A percentile compares a stretch with the other conserved stretches of the same genome.
Conservation (phyloP, 208 protist genomes). For the Polymyxa betae region DNA sequence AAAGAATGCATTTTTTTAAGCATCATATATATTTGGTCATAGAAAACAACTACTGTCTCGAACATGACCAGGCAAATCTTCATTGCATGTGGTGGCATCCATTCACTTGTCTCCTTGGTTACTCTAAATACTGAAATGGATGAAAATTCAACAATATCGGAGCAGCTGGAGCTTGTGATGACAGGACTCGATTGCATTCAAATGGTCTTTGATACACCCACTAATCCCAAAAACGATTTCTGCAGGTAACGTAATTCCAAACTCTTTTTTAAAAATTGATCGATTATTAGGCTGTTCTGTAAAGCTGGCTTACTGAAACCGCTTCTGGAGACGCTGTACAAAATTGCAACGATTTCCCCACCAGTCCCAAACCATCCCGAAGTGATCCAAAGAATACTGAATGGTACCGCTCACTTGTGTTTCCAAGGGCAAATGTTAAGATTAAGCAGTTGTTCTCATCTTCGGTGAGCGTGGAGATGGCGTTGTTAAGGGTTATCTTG, state of each 20-base stretch:
- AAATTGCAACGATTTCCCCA: neutral
- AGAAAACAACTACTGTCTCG: neutral
- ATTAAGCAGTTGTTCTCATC: neutral
- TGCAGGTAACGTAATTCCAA: neutral
- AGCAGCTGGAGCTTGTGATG: conserved; percentile 1
- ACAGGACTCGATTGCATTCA: conserved; percentile 55
- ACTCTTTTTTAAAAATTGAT: neutral
- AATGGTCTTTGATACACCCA: conserved; percentile 56
- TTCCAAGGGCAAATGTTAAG: neutral
- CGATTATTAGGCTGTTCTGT: neutral
- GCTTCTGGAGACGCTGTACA: neutral
- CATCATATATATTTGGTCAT: neutral
- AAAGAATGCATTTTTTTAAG: neutral
- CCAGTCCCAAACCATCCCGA: neutral
- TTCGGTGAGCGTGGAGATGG: neutral
- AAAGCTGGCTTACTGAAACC: neutral
- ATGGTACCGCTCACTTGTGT: neutral
- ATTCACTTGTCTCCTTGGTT: neutral
- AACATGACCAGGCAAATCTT: conserved; percentile 60
- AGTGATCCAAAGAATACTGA: neutral
- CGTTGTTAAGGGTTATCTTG: conserved; percentile 4
- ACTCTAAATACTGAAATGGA: neutral
- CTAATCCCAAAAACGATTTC: conserved; percentile 60
- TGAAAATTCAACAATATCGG: too few species aligned
- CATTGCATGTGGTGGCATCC: conserved; percentile 61